Evolutionary conservation across 2,329 filamentous ascomycete genomes (phyloP).

Genomic region (Scopulariopsis brevicaulis): DNA sequence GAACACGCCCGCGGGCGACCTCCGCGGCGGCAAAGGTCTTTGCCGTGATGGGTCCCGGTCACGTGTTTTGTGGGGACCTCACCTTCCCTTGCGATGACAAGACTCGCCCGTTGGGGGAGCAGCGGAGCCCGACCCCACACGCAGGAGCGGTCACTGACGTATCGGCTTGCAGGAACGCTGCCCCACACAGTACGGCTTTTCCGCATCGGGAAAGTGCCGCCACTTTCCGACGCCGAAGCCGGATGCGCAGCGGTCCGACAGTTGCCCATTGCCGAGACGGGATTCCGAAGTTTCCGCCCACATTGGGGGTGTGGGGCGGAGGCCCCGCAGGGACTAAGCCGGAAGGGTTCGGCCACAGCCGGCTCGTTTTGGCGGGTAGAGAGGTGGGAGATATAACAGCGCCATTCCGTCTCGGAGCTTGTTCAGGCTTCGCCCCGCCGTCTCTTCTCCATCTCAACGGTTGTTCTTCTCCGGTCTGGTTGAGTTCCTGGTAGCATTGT

Average conservation of each 20-base stretch:
- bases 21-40: no score
- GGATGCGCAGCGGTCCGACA: background rate
- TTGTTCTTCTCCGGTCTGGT: background rate
- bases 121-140: no score
- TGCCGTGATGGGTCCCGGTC: no score
- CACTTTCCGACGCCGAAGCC: constrained; percentile 4
- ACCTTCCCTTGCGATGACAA: no score
- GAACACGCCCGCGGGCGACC: no score
- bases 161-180: no score
- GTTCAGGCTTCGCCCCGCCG: background rate
- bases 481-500: background rate
- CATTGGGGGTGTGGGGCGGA: background rate
- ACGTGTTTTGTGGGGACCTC: no score
- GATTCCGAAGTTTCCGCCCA: background rate
- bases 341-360: background rate
- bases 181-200: no score
- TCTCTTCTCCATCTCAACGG: background rate
- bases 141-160: no score
- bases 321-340: background rate
- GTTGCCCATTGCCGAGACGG: background rate
- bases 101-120: no score
- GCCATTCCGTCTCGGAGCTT: background rate
- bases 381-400: background rate
- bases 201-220: background rate
- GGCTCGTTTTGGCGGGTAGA: background rate